phyloP scores from a whole-genome alignment of 768 basidiomycete genomes.

The Amanita subjunquillea region DNA sequence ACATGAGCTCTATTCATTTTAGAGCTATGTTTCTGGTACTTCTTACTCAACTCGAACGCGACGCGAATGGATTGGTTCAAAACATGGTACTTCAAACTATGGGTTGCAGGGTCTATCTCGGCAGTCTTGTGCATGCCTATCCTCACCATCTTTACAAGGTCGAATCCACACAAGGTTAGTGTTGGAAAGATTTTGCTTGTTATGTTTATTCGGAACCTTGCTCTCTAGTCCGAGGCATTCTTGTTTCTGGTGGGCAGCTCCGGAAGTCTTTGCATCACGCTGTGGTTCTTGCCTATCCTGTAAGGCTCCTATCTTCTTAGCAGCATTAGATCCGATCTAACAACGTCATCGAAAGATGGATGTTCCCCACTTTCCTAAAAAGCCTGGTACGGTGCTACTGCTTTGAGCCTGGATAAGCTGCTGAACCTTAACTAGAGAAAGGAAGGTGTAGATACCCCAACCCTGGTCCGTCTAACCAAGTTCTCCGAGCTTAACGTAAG shows the following conservation, averaged over 20 bases:
- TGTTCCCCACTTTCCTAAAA: constrained; percentile 55
- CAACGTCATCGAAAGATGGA: constrained; percentile 30
- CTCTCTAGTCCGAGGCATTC: constrained; percentile 54
- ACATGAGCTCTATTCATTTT: neutral
- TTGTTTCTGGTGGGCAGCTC: constrained; percentile 62
- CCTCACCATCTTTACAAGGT: constrained; percentile 53
- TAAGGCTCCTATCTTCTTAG: constrained; percentile 19
- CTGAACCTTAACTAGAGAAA: constrained; percentile 28
- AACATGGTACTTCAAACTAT: constrained; percentile 63
- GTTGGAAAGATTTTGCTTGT: neutral
- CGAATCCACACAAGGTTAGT: constrained; percentile 48
- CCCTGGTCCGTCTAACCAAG: constrained; percentile 64
- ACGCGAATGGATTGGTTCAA: constrained; percentile 68
- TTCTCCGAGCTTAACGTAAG: constrained; percentile 79
- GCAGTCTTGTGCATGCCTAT: constrained; percentile 62
- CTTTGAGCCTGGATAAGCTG: neutral
- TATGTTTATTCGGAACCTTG: constrained; percentile 7
- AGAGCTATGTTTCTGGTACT: constrained; percentile 88
- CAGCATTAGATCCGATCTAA: constrained; percentile 1
- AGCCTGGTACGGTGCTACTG: constrained; percentile 38
- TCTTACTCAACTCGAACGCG: constrained; percentile 58
- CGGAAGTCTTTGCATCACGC: constrained; percentile 57
- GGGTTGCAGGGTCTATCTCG: constrained; percentile 53
- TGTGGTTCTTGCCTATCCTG: constrained; percentile 69
- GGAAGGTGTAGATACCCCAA: constrained; percentile 53